phyloP scores from a whole-genome alignment of 345 rosid genomes.

The Boechera retrofracta region DNA sequence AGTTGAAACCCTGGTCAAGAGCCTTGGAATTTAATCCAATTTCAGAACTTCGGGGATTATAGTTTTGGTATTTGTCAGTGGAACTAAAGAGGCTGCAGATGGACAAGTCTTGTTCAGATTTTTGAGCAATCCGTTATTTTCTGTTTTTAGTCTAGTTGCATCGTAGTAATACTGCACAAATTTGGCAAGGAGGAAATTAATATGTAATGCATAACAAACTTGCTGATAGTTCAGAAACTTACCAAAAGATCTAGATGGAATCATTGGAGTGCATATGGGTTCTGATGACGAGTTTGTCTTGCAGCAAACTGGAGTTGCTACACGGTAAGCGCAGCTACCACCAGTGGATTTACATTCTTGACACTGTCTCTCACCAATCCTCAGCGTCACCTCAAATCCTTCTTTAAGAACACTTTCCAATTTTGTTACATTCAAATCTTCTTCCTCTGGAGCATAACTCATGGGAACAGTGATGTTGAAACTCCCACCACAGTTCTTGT shows the following conservation, averaged over 20 bases:
- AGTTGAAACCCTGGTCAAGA: conserved; percentile 42
- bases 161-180: not conserved
- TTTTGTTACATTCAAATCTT: not conserved
- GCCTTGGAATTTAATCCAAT: not conserved
- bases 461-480: conserved; percentile 24
- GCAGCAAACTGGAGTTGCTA: conserved; percentile 14
- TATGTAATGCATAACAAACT: conserved; percentile 4
- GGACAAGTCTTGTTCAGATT: not conserved
- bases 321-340: conserved; percentile 33
- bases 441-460: not conserved
- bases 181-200: not conserved
- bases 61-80: not conserved
- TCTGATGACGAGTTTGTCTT: conserved; percentile 1
- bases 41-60: not conserved
- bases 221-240: conserved; percentile 26
- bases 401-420: not conserved
- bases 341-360: not conserved
- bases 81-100: not conserved
- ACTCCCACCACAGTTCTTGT: not conserved
- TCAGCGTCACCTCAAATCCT: conserved; percentile 49
- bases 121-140: not conserved
- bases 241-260: conserved; percentile 9
- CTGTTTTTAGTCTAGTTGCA: conserved; percentile 1
- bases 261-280: conserved; percentile 7
- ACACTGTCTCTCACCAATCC: conserved; percentile 21